These are phyloP conservation scores for Cupressus sempervirens DNA, from an alignment of 75 land plant genomes.

Conservation along the genomic window DNA sequence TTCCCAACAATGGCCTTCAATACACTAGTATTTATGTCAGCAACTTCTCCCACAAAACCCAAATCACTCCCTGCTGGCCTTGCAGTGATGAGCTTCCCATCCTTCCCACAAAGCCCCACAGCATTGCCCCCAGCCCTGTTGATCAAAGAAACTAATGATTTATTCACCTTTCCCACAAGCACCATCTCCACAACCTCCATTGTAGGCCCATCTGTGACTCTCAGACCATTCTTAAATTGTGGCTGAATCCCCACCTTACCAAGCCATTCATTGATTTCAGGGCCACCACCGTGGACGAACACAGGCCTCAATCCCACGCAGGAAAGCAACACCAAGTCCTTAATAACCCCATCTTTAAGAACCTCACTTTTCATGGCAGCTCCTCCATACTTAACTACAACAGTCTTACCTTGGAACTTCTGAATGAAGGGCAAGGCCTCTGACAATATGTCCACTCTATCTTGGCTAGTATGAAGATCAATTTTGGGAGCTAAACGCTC, in stretches of 20 bases:
- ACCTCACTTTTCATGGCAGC: constrained; percentile 84
- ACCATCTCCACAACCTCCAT: constrained; percentile 98
- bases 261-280: constrained; percentile 88
- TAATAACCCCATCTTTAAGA: constrained; percentile 80
- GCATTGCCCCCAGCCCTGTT: constrained; percentile 80
- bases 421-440: constrained; percentile 96
- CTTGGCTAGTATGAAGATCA: constrained; percentile 13
- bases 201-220: constrained; percentile 82
- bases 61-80: constrained; percentile 57
- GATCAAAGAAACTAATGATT: constrained; percentile 78
- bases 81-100: constrained; percentile 77
- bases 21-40: constrained; percentile 56
- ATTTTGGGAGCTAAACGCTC: not conserved
- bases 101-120: constrained; percentile 86
- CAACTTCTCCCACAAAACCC: constrained; percentile 89
- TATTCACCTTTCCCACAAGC: constrained; percentile 83
- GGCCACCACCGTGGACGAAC: constrained; percentile 98
- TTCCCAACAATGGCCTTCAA: constrained; percentile 42
- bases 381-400: constrained; percentile 96
- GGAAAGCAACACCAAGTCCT: constrained; percentile 83
- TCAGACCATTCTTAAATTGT: constrained; percentile 76
- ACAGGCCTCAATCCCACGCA: constrained; percentile 85
- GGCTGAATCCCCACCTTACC: constrained; percentile 58
- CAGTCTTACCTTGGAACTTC: constrained; percentile 84
- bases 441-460: constrained; percentile 75